These are phyloP conservation scores for Fusarium sp. DNA, from an alignment of 2,329 filamentous ascomycete genomes.

Conservation along the genomic window DNA sequence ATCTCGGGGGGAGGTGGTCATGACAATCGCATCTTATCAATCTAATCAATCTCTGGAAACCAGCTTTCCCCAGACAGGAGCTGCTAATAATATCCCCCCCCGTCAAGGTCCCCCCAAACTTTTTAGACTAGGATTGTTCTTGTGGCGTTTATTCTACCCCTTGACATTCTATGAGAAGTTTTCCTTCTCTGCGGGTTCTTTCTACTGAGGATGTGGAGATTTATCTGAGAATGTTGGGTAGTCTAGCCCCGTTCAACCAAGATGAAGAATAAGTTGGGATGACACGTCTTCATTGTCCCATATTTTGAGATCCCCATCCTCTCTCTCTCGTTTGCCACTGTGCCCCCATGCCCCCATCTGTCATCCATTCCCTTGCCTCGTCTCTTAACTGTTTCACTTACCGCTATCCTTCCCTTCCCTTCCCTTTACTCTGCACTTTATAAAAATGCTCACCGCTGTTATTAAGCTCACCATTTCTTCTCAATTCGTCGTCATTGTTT, in stretches of 20 bases:
- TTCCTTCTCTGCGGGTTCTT: not conserved
- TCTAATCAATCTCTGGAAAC: slow-evolving; percentile 34
- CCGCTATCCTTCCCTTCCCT: not conserved
- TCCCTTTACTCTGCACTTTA: not conserved
- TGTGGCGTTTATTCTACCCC: not conserved
- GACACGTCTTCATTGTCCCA: not conserved
- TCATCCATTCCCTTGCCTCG: not conserved
- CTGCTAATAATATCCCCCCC: slow-evolving; percentile 25
- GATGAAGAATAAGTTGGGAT: not conserved
- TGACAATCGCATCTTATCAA: slow-evolving; percentile 39
- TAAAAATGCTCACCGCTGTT: not conserved
- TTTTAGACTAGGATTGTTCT: not conserved
- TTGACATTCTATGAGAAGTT: not conserved
- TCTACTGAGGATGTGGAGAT: not conserved
- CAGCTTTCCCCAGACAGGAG: slow-evolving; percentile 23
- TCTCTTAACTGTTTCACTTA: not conserved
- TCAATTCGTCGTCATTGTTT: not conserved
- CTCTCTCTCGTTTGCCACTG: not conserved
- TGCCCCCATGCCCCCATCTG: not conserved
- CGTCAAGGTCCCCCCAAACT: not conserved
- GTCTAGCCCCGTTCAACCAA: not conserved
- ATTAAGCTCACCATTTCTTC: not conserved
- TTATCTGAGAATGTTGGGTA: not conserved
- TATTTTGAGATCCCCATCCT: not conserved
- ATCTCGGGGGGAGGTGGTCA: slow-evolving; percentile 28